phyloP scores from a whole-genome alignment of 805 yeast species.

The Yarrowia sp. region DNA sequence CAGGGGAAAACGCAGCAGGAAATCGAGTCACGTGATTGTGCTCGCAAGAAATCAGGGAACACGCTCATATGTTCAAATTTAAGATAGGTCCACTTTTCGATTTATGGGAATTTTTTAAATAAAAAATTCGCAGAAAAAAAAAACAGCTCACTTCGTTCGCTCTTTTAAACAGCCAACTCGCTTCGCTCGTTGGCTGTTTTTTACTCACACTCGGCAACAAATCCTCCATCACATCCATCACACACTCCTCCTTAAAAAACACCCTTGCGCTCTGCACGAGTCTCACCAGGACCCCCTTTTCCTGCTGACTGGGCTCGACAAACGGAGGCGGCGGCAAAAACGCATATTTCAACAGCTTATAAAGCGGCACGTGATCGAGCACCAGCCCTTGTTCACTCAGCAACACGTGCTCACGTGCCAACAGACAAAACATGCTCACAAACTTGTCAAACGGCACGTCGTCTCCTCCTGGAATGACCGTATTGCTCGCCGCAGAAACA shows the following conservation, averaged over 20 bases:
- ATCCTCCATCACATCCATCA: constrained; percentile 44
- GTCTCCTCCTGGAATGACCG: constrained; percentile 51
- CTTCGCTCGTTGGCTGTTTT: neutral
- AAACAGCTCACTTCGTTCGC: no score
- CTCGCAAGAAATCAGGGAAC: no score
- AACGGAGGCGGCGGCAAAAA: constrained; percentile 35
- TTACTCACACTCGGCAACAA: constrained; percentile 46
- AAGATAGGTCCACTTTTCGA: no score
- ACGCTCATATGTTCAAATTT: no score
- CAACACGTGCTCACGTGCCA: constrained; percentile 59
- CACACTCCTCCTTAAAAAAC: constrained; percentile 43
- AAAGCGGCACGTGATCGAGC: constrained; percentile 61
- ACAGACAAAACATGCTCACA: constrained; percentile 63
- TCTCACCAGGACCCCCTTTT: constrained; percentile 41
- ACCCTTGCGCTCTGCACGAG: constrained; percentile 45
- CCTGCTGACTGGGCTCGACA: constrained; percentile 38
- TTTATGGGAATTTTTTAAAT: no score
- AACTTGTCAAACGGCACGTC: constrained; percentile 64
- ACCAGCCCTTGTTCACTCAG: constrained; percentile 50
- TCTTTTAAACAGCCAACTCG: neutral
- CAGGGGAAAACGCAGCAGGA: no score
- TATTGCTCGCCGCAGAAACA: constrained; percentile 1
- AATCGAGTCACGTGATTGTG: no score
- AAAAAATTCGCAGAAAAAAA: neutral
- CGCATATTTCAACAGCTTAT: constrained; percentile 15